Percentiles rank a stretch among this genome's conserved stretches.
Conservation (phyloP, 2,329 filamentous ascomycete genomes). For the Trichoderma pleuroti region DNA sequence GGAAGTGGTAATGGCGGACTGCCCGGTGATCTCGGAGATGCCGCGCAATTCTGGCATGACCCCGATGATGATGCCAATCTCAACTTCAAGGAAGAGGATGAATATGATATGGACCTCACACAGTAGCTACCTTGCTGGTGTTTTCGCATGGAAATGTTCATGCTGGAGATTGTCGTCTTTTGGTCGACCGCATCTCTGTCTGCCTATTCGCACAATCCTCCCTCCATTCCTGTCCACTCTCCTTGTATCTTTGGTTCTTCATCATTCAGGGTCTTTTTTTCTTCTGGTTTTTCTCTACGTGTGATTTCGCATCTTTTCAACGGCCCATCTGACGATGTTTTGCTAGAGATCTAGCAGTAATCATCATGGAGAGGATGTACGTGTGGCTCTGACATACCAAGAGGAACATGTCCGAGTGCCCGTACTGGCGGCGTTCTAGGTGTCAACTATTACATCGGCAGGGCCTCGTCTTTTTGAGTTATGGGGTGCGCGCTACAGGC, state of each 20-base stretch:
- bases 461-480: slow-evolving; percentile 16
- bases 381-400: background rate
- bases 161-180: slow-evolving; percentile 9
- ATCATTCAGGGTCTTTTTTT: background rate
- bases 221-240: background rate
- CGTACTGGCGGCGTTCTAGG: slow-evolving; percentile 17
- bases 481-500: slow-evolving; percentile 12
- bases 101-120: slow-evolving; percentile 77
- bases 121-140: slow-evolving; percentile 25
- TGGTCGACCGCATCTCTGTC: background rate
- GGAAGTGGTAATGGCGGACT: slow-evolving; percentile 38
- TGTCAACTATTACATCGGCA: slow-evolving; percentile 16
- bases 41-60: slow-evolving; percentile 62
- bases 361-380: slow-evolving; percentile 1
- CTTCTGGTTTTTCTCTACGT: background rate
- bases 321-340: background rate
- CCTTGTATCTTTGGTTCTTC: background rate
- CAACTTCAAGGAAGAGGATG: slow-evolving; percentile 91
- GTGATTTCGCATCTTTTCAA: background rate
- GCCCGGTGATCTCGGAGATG: slow-evolving; percentile 46
- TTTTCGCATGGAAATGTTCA: background rate
- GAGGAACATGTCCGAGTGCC: background rate
- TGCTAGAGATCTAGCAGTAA: slow-evolving; percentile 3
- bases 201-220: background rate
- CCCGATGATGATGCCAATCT: slow-evolving; percentile 69